phyloP scores from a whole-genome alignment of 768 basidiomycete genomes.

The Trichaptum fuscoviolaceum region DNA sequence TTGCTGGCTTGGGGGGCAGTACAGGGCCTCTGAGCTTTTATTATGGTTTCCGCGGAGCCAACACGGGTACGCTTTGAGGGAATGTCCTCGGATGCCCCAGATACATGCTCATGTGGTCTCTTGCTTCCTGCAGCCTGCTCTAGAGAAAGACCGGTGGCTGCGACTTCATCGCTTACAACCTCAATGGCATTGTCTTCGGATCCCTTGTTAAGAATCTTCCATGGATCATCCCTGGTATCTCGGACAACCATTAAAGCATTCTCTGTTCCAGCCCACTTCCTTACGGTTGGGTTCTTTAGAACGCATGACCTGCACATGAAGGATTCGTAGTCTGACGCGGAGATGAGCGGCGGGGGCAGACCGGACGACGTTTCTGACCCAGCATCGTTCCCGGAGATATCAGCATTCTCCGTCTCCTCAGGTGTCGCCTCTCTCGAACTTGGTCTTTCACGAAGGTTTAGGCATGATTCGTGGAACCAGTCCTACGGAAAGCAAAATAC shows the following conservation, averaged over 20 bases:
- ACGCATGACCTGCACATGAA: slow-evolving; percentile 73
- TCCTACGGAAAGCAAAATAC: slow-evolving; percentile 43
- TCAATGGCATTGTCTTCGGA: slow-evolving; percentile 24
- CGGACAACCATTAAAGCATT: slow-evolving; percentile 67
- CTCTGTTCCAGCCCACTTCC: slow-evolving; percentile 60
- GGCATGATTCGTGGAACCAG: slow-evolving; percentile 90
- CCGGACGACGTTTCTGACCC: slow-evolving; percentile 56
- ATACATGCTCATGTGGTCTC: slow-evolving; percentile 32
- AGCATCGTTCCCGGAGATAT: slow-evolving; percentile 28
- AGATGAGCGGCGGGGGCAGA: slow-evolving; percentile 63
- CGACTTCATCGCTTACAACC: slow-evolving; percentile 10
- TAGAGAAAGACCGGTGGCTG: slow-evolving; percentile 19
- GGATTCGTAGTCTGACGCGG: slow-evolving; percentile 66
- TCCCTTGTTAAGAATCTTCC: slow-evolving; percentile 42
- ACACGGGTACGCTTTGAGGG: slow-evolving; percentile 40
- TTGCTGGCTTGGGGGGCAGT: slow-evolving; percentile 48
- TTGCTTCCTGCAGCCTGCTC: slow-evolving; percentile 34
- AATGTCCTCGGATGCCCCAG: slow-evolving; percentile 25
- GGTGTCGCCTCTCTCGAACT: slow-evolving; percentile 38
- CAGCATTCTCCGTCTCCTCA: slow-evolving; percentile 21
- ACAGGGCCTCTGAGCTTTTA: slow-evolving; percentile 29
- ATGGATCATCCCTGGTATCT: slow-evolving; percentile 36
- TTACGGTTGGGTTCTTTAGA: slow-evolving; percentile 44
- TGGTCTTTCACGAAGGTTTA: slow-evolving; percentile 70
- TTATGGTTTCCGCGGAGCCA: slow-evolving; percentile 5